Percentiles rank a stretch among this genome's conserved stretches.
Evolutionary conservation across 2,329 filamentous ascomycete genomes (phyloP).

Genomic region (Calonectria pseudoreteaudii): DNA sequence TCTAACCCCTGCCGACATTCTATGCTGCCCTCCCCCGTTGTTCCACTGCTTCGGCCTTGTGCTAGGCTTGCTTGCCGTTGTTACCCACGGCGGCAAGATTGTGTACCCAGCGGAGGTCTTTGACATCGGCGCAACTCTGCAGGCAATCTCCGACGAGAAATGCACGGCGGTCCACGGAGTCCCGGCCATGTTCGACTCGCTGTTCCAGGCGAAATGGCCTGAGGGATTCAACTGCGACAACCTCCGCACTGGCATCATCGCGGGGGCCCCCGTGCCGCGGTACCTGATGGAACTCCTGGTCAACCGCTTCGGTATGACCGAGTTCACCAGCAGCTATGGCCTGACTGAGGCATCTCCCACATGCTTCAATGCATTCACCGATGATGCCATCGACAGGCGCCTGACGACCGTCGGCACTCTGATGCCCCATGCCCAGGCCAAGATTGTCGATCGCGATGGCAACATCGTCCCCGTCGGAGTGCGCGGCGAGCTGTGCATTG

Average conservation of each 20-base stretch:
- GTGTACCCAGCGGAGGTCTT: conserved; percentile 83
- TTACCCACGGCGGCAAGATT: conserved; percentile 81
- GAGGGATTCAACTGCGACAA: conserved; percentile 58
- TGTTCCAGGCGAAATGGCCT: conserved; percentile 60
- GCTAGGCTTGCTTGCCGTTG: conserved; percentile 76
- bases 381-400: conserved; percentile 74
- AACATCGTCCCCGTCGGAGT: conserved; percentile 74
- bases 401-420: conserved; percentile 81
- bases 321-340: conserved; percentile 78
- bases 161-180: conserved; percentile 85
- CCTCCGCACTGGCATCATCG: conserved; percentile 82
- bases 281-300: conserved; percentile 81
- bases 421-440: conserved; percentile 81
- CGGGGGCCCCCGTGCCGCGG: conserved; percentile 80
- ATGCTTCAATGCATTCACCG: conserved; percentile 83
- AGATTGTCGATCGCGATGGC: conserved; percentile 79
- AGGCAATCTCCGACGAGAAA: conserved; percentile 73
- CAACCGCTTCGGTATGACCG: conserved; percentile 77
- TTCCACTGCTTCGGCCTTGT: conserved; percentile 91
- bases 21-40: conserved; percentile 85
- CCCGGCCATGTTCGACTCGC: conserved; percentile 84
- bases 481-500: conserved; percentile 80
- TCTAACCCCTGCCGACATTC: conserved; percentile 72
- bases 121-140: conserved; percentile 73
- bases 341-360: conserved; percentile 84